A percentile compares a stretch with the other conserved stretches of the same genome.
Evolutionary conservation across 164 flowering plant genomes (phyloP).

Genomic region (Stephania cephalantha): DNA sequence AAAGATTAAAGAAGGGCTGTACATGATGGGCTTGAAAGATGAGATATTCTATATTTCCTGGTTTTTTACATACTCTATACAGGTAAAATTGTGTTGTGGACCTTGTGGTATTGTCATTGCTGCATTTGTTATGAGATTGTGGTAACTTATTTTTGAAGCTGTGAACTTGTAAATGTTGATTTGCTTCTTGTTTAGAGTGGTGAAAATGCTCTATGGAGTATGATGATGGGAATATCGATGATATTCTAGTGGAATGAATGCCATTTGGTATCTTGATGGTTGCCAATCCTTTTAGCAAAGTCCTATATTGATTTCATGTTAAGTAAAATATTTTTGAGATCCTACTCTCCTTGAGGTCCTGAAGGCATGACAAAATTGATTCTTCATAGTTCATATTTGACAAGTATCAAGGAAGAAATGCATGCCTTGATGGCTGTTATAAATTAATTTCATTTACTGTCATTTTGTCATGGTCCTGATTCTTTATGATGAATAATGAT

Average conservation of each 20-base stretch:
- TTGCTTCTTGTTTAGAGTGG: background rate
- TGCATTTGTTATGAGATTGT: background rate
- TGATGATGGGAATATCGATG: background rate
- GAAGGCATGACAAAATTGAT: background rate
- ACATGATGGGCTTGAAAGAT: constrained; percentile 94
- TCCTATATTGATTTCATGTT: background rate
- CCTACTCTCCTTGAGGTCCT: background rate
- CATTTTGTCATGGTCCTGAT: background rate
- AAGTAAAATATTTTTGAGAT: background rate
- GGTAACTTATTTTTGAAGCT: background rate
- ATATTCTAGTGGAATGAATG: background rate
- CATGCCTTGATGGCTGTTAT: background rate
- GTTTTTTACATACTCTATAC: constrained; percentile 78
- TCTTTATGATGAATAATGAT: background rate
- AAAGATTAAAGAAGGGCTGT: constrained; percentile 93
- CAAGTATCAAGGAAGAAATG: background rate
- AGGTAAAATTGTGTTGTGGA: constrained; percentile 36
- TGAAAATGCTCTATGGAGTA: background rate
- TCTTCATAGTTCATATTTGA: background rate
- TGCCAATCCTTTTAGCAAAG: background rate
- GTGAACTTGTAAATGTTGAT: background rate
- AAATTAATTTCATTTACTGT: background rate
- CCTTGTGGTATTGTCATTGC: background rate
- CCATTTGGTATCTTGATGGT: background rate
- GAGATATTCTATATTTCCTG: constrained; percentile 91